Evolutionary conservation across 179 eudicot genomes (phyloP).

Genomic region (Camellia oleifera): DNA sequence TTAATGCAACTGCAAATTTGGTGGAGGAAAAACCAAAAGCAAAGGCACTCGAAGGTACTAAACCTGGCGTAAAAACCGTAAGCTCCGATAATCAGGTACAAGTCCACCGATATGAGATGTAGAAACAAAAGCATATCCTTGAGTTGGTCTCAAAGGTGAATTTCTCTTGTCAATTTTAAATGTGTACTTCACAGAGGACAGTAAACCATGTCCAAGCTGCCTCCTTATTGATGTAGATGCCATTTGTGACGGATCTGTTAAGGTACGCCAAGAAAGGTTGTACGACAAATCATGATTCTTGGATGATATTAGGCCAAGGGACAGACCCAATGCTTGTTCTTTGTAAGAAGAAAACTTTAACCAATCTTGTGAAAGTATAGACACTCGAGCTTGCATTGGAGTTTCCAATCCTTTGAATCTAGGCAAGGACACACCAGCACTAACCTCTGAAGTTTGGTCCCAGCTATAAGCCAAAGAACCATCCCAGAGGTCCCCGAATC

Average conservation of each 20-base stretch:
- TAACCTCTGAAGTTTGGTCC: constrained; percentile 75
- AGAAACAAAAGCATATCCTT: constrained; percentile 78
- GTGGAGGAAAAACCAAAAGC: constrained; percentile 1
- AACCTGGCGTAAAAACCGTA: constrained; percentile 86
- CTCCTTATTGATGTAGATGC: constrained; percentile 75
- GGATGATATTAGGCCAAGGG: constrained; percentile 70
- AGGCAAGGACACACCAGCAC: constrained; percentile 76
- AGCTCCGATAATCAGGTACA: constrained; percentile 67
- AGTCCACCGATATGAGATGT: constrained; percentile 79
- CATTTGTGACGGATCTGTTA: constrained; percentile 83
- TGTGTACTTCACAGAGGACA: constrained; percentile 77
- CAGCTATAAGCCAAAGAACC: constrained; percentile 72
- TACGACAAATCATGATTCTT: constrained; percentile 68
- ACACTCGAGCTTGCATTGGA: constrained; percentile 72
- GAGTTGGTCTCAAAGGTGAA: constrained; percentile 77
- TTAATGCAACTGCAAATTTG: background rate
- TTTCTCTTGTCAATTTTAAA: constrained; percentile 75
- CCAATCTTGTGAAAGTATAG: constrained; percentile 89
- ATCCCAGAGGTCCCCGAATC: constrained; percentile 89
- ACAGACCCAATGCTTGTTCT: constrained; percentile 62
- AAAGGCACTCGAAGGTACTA: constrained; percentile 11
- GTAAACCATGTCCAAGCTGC: constrained; percentile 83
- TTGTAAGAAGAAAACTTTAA: constrained; percentile 76
- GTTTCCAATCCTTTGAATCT: constrained; percentile 44
- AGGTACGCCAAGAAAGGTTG: constrained; percentile 77